These are phyloP conservation scores for Rhodosporidiobolus odoratus DNA, from an alignment of 768 basidiomycete species.

Conservation along the genomic window DNA sequence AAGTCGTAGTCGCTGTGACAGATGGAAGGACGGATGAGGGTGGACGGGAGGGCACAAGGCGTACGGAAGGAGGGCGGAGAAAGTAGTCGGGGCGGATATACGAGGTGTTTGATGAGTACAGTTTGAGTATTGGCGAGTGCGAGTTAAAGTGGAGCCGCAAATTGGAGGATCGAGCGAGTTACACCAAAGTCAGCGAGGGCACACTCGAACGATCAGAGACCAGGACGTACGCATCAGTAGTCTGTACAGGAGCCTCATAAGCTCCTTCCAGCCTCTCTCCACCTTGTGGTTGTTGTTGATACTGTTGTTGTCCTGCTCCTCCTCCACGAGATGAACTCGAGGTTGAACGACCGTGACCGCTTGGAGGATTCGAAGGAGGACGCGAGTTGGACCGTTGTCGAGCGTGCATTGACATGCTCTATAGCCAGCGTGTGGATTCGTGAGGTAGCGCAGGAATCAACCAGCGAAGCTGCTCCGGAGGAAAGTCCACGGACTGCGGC, in stretches of 20 bases:
- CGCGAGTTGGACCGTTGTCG: too few species aligned
- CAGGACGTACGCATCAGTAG: not conserved
- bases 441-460: too few species aligned
- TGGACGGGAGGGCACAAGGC: not conserved
- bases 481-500: too few species aligned
- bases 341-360: too few species aligned
- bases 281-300: not conserved
- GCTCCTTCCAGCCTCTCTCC: not conserved
- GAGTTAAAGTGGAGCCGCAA: not conserved
- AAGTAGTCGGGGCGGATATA: not conserved
- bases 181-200: not conserved
- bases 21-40: not conserved
- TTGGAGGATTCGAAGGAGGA: too few species aligned
- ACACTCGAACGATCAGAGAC: not conserved
- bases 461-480: too few species aligned
- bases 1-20: conserved; percentile 57
- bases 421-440: too few species aligned
- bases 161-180: conserved; percentile 11
- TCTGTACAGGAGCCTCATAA: not conserved
- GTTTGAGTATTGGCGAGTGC: not conserved
- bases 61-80: not conserved
- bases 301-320: not conserved
- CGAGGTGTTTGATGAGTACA: not conserved
- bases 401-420: too few species aligned
- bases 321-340: not conserved